Base-by-base conservation (phyloP, 1,284 basidiomycete species). In the Marasmius fiardii region DNA sequence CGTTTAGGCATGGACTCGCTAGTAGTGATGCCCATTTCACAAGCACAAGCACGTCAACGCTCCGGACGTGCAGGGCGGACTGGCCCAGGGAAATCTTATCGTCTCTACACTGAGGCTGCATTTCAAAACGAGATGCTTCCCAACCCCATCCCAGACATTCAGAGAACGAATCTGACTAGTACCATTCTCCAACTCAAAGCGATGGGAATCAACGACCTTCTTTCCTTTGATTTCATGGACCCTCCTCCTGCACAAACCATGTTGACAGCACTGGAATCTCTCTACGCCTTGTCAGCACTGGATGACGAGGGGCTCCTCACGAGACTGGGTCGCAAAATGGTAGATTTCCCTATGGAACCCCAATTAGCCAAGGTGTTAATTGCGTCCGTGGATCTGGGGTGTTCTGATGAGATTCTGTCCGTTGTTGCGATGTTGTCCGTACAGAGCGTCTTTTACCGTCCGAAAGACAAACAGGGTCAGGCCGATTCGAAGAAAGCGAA, bases 201-300 rank as follows among this genome's bases (percentile, higher is more conserved):
- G 2, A 98, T 99, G 95, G 97, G 97, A 33, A 86, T 99, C 75
- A 99, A 99, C 67, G 95, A 99, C 69, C 76, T 99, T 20, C 86
- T 99, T 61, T 93, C 93, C 71, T 99, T 99, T 70, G 96, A 98
- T 71, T 99, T 98, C 68, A 98, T 99, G 96, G 97, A 99, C 70
- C 95, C 96, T 1, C 97, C 97, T 28, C 95, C 96, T 0, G 91
- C 95, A 0, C 93, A 91, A 66, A 98, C 95, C 4, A 92, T 99
- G 85, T 77, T 97, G 52, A 95, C 93, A 2, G 97, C 97, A 0
- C 75, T 99, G 37, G 96, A 99, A 69, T 87, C 91, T 57, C 74
- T 99, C 2, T 98, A 97, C 71, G 96, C 95, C 1, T 80, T 99
- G 4, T 96, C 94, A 0, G 97, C 96, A 3, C 78, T 99, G 34